A percentile compares a stretch with the other conserved stretches of the same genome.
Conservation (phyloP, 176 grass and related monocot species). For the Lolium rigidum region DNA sequence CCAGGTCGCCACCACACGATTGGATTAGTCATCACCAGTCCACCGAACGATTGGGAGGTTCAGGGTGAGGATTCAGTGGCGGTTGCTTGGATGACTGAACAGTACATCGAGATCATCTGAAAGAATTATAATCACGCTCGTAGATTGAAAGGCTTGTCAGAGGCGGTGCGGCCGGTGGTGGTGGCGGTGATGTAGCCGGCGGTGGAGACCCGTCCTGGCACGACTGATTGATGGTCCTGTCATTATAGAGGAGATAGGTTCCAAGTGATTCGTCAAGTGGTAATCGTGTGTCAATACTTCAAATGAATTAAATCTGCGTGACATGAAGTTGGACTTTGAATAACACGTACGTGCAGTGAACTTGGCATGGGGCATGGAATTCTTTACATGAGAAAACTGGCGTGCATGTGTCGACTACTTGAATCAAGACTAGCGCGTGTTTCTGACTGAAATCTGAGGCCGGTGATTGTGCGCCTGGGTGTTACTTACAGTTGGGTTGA, state of each 20-base stretch:
- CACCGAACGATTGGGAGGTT: constrained; percentile 2
- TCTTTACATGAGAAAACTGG: not conserved
- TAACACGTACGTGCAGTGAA: not conserved
- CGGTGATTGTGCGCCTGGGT: not conserved
- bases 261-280: too few species aligned
- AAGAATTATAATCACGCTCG: constrained; percentile 33
- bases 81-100: not conserved
- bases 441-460: constrained; percentile 3
- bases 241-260: not conserved
- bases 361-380: not conserved
- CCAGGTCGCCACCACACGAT: not conserved
- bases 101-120: not conserved
- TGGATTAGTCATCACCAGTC: not conserved
- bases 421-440: not conserved
- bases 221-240: constrained; percentile 57
- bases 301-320: too few species aligned
- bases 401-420: not conserved
- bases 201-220: constrained; percentile 36
- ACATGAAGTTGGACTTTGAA: not conserved
- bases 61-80: not conserved
- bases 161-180: not conserved
- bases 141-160: not conserved
- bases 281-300: too few species aligned
- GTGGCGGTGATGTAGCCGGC: not conserved
- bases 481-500: too few species aligned